Evolutionary conservation across 1,284 basidiomycete genomes (phyloP).

Genomic region (Exobasidium rhododendri): DNA sequence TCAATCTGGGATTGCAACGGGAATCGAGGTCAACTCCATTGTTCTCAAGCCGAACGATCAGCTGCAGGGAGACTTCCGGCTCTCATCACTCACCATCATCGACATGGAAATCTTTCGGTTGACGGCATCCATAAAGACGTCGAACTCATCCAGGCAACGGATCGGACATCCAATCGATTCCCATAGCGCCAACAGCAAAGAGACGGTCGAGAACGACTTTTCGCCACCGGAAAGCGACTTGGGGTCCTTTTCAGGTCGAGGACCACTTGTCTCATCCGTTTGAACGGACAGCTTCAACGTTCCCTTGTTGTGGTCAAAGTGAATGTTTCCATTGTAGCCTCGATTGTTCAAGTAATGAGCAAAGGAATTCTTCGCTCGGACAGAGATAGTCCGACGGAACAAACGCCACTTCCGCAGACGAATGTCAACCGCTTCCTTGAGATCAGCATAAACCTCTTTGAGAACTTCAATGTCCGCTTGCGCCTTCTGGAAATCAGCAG

Average conservation of each 20-base stretch:
- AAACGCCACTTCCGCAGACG: constrained; percentile 77
- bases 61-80: constrained; percentile 18
- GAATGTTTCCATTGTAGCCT: constrained; percentile 60
- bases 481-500: constrained; percentile 55
- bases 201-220: constrained; percentile 95
- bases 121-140: constrained; percentile 93
- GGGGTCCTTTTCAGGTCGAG: constrained; percentile 35
- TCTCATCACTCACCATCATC: constrained; percentile 63
- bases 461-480: constrained; percentile 66
- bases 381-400: constrained; percentile 78
- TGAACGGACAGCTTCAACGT: constrained; percentile 73
- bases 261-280: constrained; percentile 70
- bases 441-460: constrained; percentile 43
- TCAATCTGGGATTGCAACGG: constrained; percentile 60
- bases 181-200: constrained; percentile 87
- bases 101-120: constrained; percentile 86
- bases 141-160: constrained; percentile 75
- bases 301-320: constrained; percentile 73
- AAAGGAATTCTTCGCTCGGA: constrained; percentile 80
- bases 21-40: constrained; percentile 17
- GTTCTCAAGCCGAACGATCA: constrained; percentile 21
- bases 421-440: constrained; percentile 62
- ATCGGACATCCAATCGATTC: constrained; percentile 90
- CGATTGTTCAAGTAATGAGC: constrained; percentile 76
- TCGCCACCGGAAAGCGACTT: constrained; percentile 76